A percentile compares a stretch with the other conserved stretches of the same genome.
Conservation (phyloP, 2,329 filamentous ascomycete species). For the Aspergillus sp. region DNA sequence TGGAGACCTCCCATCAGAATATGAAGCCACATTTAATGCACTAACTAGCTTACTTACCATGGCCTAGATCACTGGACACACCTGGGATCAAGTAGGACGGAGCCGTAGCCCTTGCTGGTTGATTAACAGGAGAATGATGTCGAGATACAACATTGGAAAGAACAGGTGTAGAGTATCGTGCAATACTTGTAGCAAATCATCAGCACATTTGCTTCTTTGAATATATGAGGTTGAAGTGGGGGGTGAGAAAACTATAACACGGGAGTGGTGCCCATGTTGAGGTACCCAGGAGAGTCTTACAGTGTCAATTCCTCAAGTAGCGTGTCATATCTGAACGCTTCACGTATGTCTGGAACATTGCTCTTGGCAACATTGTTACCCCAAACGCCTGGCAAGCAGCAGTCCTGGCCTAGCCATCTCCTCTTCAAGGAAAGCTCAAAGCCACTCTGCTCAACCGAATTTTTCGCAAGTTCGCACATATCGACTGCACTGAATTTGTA, state of each 20-base stretch:
- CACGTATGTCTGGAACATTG: conserved; percentile 87
- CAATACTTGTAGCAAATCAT: background rate
- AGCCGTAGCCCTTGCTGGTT: background rate
- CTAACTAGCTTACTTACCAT: too few species aligned
- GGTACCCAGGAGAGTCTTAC: conserved; percentile 42
- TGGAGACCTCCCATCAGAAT: too few species aligned
- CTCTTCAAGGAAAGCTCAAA: conserved; percentile 86
- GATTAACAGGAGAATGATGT: background rate
- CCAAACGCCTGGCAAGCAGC: conserved; percentile 64
- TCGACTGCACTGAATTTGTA: conserved; percentile 96
- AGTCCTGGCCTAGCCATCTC: conserved; percentile 79
- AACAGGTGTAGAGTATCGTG: background rate
- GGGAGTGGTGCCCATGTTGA: background rate
- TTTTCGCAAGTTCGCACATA: conserved; percentile 97
- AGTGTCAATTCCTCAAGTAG: conserved; percentile 74
- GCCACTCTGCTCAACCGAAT: conserved; percentile 89
- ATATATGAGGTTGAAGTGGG: too few species aligned
- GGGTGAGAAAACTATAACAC: background rate
- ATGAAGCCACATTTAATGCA: too few species aligned
- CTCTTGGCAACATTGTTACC: conserved; percentile 94
- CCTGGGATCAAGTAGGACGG: background rate
- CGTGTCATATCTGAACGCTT: conserved; percentile 83
- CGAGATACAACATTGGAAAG: background rate
- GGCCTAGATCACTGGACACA: too few species aligned
- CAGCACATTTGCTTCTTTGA: background rate